Base-by-base conservation (phyloP, 2,329 filamentous ascomycete genomes). In the Diaporthe nobilis region DNA sequence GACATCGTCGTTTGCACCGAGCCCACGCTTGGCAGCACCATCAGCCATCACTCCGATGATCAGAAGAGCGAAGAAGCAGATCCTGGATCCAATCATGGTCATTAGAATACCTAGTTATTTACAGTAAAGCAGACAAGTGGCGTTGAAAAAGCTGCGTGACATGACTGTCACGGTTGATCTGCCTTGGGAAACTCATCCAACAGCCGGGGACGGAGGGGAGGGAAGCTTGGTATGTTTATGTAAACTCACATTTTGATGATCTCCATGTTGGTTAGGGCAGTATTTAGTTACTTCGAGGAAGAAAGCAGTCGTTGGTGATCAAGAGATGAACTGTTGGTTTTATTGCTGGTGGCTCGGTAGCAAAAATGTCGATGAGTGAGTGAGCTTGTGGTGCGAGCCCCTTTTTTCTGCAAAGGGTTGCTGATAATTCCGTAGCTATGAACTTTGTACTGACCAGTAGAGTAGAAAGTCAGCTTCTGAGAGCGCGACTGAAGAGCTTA, bases 1-100 rank as follows among this genome's bases (percentile, higher is more conserved):
- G 20, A 79, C 61, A 22, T 77, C 78, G n/a, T 80, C 78, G 53
- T 80, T 79, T 31, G 73, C 75, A 28, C 70, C 77, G 1, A 79
- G 67, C 25, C 79, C 78, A 6, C 79, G 78, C 74, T 80, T 80
- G 39, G 78, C 74, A 25, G 49, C 15, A n/a, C 34, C 55, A 58
- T 58, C 49, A 53, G 58, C 34, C 65, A 65, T 42, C n/a, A 65
- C 63, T 8, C 37, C 17, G 57, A 39, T 47, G 63, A 63, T 47
- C 8, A 76, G 39, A 22, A 73, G 49, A 51, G 39, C 25, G 53
- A 53, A 10, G 4, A 70, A 49, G 61, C 34, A 25, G 55, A 28
- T 10, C 20, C 74, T 76, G 25, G 15, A 25, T 22, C 9, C 17
- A 12, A 9, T 3, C 31, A 1, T 7, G 7, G 22, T 31, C 34